phyloP scores from a whole-genome alignment of 306 rosid genomes.

The Prinsepia uniflora region DNA sequence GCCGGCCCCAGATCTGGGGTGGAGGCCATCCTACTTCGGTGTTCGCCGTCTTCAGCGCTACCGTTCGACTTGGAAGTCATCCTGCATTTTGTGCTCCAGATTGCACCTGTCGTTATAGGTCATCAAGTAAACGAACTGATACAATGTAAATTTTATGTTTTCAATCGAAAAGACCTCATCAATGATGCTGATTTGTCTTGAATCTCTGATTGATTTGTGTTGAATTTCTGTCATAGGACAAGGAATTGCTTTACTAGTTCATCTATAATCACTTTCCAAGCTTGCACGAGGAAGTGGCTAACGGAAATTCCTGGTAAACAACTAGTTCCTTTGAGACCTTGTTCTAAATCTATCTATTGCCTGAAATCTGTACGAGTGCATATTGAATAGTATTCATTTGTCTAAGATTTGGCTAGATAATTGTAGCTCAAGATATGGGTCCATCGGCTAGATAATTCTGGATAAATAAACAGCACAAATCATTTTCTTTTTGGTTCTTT shows the following conservation, averaged over 20 bases:
- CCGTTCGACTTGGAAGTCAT: neutral
- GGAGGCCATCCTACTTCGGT: too few species aligned
- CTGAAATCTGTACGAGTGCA: neutral
- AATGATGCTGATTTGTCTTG: neutral
- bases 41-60: too few species aligned
- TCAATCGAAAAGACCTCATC: neutral
- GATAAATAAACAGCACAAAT: neutral
- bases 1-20: too few species aligned
- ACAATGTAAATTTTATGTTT: neutral
- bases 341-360: neutral
- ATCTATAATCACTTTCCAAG: conserved; percentile 98
- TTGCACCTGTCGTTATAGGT: conserved; percentile 97
- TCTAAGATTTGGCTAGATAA: neutral
- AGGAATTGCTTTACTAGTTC: conserved; percentile 86
- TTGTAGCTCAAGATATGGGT: neutral
- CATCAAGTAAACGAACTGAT: conserved; percentile 61
- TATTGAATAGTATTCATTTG: neutral
- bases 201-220: neutral
- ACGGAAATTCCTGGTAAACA: neutral
- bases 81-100: conserved; percentile 91
- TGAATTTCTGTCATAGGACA: conserved; percentile 55
- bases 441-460: neutral
- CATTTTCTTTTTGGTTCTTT: too few species aligned
- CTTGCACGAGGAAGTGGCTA: neutral
- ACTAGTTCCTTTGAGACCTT: neutral